Conservation (phyloP, 176 grass and related monocot species). For the Aechmea fasciata region DNA sequence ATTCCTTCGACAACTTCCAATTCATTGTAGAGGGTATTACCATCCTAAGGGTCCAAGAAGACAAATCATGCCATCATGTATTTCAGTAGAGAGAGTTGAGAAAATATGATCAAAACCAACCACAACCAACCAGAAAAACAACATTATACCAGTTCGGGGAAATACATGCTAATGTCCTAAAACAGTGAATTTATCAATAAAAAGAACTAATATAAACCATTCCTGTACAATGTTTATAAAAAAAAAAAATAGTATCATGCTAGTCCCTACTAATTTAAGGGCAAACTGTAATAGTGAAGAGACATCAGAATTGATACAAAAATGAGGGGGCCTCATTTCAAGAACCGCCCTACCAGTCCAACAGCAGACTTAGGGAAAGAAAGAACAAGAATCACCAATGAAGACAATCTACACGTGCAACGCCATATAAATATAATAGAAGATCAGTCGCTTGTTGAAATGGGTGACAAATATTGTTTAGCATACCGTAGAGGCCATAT, state of each 20-base stretch:
- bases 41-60: slow-evolving; percentile 26
- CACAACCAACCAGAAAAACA: too few relatives aligned
- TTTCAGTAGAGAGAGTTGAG: too few relatives aligned
- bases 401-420: not conserved
- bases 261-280: not conserved
- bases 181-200: not conserved
- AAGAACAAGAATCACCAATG: not conserved
- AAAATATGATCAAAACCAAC: too few relatives aligned
- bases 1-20: slow-evolving; percentile 53
- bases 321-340: too few relatives aligned
- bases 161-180: not conserved
- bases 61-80: slow-evolving; percentile 6
- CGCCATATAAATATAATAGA: too few relatives aligned
- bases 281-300: not conserved
- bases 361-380: not conserved
- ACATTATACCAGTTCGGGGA: too few relatives aligned
- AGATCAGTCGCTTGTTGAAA: too few relatives aligned
- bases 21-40: slow-evolving; percentile 34
- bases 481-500: too few relatives aligned
- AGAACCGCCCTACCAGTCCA: not conserved
- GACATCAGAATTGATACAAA: too few relatives aligned
- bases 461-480: too few relatives aligned
- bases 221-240: not conserved
- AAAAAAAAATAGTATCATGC: not conserved
- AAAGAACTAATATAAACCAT: not conserved